Evolutionary conservation across 2,329 filamentous ascomycete species (phyloP), one percentile per base, ranked within the genome.

Genomic region (Aspergillus carbonarius): DNA sequence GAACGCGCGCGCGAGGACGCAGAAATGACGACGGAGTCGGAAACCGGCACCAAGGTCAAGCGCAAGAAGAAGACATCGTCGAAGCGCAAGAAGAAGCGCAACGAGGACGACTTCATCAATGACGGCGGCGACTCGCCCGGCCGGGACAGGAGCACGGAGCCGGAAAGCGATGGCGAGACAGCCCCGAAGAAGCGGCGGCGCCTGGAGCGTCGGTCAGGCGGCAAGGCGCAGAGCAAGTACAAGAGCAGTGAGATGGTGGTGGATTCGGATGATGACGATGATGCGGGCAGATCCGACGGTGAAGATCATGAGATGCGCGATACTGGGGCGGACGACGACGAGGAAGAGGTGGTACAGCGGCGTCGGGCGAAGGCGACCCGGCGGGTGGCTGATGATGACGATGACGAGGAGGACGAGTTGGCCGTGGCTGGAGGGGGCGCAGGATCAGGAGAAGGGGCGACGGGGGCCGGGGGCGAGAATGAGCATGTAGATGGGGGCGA

Each of bases 191-290:
- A 88, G 78, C 83, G 83, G 70, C 80, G 85, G 72, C 83, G 83
- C 68, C 68, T 88, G 54, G 84, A 86, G 66, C 76, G 83, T 59
- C 84, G 84, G 69, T 68, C 72, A 27, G 68, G 68, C 65, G 73
- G 65, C 49, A 76, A 71, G 67, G 70, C 65, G 67, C 75, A 64
- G 64, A 76, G 74, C 73, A 96, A 96, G 76, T 96, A 85, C 82
- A 96, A 96, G 83, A 93, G 89, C 52, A 87, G 85, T 1, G 92
- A 96, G 75, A 85, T 92, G 62, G 87, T 96, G 27, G 88, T 91
- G 46, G 90, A 93, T 62, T 91, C 88, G 60, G 88, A 90, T 47
- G 70, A 71, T 2, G 70, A 72, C 12, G 70, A 70, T 7, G 84
- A 84, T 12, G 82, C 81, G 3, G 25, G 74, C 75, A 42, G 73